Base-by-base conservation (phyloP, 2,329 filamentous ascomycete genomes). In the Aspergillus hiratsukae region DNA sequence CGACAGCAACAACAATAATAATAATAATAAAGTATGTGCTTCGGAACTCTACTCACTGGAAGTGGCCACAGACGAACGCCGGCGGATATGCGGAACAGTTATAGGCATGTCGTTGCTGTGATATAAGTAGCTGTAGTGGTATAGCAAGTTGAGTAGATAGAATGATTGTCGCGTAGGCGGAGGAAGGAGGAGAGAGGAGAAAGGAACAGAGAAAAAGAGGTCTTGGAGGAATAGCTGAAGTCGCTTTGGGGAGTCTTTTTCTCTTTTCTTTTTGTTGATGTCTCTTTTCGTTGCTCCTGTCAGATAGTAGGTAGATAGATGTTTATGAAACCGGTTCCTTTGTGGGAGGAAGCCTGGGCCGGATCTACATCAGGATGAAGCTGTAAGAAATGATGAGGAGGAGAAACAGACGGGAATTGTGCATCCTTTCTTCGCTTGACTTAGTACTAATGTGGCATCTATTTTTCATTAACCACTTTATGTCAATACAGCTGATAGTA, bases 71-170 rank as follows among this genome's bases (percentile, higher is more conserved):
- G 70, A 72, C 48, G 73, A 74, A 57, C 72, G 64, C 48, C 69
- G 73, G 61, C 69, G 72, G 64, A 73, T 69, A 62, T 70, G 68
- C 61, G 68, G 65, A 54, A 72, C 65, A 54, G 54, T 49, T 51
- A 60, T 56, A 19, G 70, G 67, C 73, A 75, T 63, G 58, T 37
- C 52, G 41, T 41, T 37, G 11, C 28, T 29, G 46, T 11, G 8
- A 23, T 43, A 27, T 28, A 8, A 41, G 19, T 23, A 31, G n/a
- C 45, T 27, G 6, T 48, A 40, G 27, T 25, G 17, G 11, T 45
- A 19, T 23, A 45, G 21, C 8, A 21, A 10, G 19, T n/a, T 11
- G 7, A 11, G 14, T 11, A 46, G 23, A 46, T 14, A 27, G 41
- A 6, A 25, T 27, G 3, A 5, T 23, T 46, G 10, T 46, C 21